Conservation (phyloP, 371 early-diverging fungal genomes). For the Blastocladiella emersonii region DNA sequence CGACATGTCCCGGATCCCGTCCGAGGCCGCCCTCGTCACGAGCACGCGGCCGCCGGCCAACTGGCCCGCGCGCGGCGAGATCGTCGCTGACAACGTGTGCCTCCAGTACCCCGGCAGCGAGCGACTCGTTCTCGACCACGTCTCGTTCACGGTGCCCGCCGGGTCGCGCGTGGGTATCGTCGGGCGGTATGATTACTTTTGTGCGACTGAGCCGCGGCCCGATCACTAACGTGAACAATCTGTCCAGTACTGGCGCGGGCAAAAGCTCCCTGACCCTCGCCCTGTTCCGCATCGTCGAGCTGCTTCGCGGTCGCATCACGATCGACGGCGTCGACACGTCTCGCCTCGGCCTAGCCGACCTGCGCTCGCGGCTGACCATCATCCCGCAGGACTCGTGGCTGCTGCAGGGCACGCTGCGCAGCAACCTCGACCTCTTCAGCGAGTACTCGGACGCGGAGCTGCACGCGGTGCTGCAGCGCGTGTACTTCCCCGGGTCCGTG, state of each 20-base stretch:
- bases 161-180: slow-evolving; percentile 45
- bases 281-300: slow-evolving; percentile 58
- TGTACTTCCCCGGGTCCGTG: slow-evolving; percentile 16
- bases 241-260: slow-evolving; percentile 48
- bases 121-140: slow-evolving; percentile 44
- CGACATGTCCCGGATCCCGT: slow-evolving; percentile 52
- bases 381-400: slow-evolving; percentile 28
- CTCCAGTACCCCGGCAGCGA: slow-evolving; percentile 54
- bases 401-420: slow-evolving; percentile 30
- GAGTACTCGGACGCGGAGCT: slow-evolving; percentile 25
- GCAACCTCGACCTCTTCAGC: slow-evolving; percentile 35
- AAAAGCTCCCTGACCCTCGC: slow-evolving; percentile 50
- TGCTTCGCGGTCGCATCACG: slow-evolving; percentile 36
- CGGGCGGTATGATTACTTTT: slow-evolving; percentile 21
- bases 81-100: slow-evolving; percentile 42
- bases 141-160: slow-evolving; percentile 41
- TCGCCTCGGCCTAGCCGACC: slow-evolving; percentile 29
- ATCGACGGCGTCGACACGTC: slow-evolving; percentile 58
- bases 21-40: slow-evolving; percentile 40
- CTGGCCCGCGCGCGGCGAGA: slow-evolving; percentile 61
- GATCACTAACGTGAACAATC: slow-evolving; percentile 45
- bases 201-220: slow-evolving; percentile 34
- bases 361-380: slow-evolving; percentile 7
- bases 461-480: slow-evolving; percentile 23
- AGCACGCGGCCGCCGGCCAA: slow-evolving; percentile 13